These are phyloP conservation scores for Paraphaeosphaeria minitans DNA, from an alignment of 2,329 filamentous ascomycete genomes.

Conservation along the genomic window DNA sequence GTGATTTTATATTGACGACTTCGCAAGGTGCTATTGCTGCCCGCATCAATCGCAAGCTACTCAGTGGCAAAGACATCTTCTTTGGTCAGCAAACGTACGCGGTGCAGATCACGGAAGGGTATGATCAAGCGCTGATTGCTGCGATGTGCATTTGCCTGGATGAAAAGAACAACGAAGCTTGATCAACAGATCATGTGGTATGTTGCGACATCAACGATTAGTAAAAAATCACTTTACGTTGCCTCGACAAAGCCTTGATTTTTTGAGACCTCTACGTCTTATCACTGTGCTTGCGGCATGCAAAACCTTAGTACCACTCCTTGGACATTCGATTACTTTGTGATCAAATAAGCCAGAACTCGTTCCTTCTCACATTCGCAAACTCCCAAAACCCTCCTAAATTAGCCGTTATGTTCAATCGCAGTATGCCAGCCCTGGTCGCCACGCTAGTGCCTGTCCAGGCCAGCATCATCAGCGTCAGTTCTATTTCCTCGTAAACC, in stretches of 20 bases:
- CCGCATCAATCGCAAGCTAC: slow-evolving; percentile 62
- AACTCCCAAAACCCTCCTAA: neutral
- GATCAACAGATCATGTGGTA: neutral
- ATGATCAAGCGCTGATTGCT: slow-evolving; percentile 68
- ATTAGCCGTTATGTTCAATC: neutral
- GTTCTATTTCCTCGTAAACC: neutral
- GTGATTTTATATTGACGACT: slow-evolving; percentile 21
- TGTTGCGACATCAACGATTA: too few relatives aligned
- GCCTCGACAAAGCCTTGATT: too few relatives aligned
- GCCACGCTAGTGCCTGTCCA: neutral
- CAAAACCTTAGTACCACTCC: neutral
- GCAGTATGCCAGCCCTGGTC: neutral
- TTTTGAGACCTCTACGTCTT: too few relatives aligned
- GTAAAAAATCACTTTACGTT: too few relatives aligned
- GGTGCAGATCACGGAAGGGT: slow-evolving; percentile 66
- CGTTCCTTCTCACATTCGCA: neutral
- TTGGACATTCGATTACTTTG: neutral
- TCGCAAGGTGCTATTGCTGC: slow-evolving; percentile 56
- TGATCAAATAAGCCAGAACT: slow-evolving; percentile 1
- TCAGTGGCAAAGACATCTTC: slow-evolving; percentile 63
- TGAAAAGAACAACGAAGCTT: slow-evolving; percentile 49
- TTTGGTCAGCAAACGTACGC: slow-evolving; percentile 69
- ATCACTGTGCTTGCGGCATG: neutral
- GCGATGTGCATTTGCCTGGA: slow-evolving; percentile 72
- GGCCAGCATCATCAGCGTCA: neutral